Evolutionary conservation across 2,329 filamentous ascomycete species (phyloP).

Genomic region (Orbilia javanica): DNA sequence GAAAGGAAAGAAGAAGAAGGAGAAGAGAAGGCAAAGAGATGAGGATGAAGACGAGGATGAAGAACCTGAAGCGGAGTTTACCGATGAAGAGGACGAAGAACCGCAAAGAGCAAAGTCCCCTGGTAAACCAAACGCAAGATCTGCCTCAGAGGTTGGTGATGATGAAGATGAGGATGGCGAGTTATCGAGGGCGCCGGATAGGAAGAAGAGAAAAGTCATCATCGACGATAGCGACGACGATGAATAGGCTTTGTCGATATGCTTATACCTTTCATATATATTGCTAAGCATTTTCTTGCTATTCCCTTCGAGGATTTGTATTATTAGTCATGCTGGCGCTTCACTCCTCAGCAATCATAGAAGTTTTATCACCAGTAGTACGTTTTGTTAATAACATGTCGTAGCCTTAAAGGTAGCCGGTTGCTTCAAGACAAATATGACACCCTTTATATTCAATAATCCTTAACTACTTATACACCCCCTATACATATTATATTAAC

Average conservation of each 20-base stretch:
- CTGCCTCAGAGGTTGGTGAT: conserved; percentile 48
- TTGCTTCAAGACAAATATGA: no score
- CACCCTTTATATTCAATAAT: no score
- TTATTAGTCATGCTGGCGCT: conserved; percentile 8
- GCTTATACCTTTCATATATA: background rate
- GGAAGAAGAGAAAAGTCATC: conserved; percentile 68
- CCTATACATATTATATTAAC: no score
- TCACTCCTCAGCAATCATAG: background rate
- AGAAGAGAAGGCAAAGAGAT: conserved; percentile 51
- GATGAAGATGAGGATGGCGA: conserved; percentile 53
- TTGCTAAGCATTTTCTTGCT: background rate
- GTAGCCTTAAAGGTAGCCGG: no score
- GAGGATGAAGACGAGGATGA: conserved; percentile 59
- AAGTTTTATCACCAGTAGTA: background rate
- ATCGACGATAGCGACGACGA: conserved; percentile 68
- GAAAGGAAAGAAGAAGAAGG: conserved; percentile 57
- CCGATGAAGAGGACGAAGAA: conserved; percentile 57
- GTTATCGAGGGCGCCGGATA: conserved; percentile 59
- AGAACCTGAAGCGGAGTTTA: conserved; percentile 61
- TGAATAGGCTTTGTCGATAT: conserved; percentile 61
- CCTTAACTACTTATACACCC: no score
- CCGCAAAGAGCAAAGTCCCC: conserved; percentile 37
- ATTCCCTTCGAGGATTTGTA: conserved; percentile 2
- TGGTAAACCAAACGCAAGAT: conserved; percentile 41
- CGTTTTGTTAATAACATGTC: no score